Evolutionary conservation across 2,329 filamentous ascomycete genomes (phyloP).

Genomic region (Coleophoma eucalyptorum): DNA sequence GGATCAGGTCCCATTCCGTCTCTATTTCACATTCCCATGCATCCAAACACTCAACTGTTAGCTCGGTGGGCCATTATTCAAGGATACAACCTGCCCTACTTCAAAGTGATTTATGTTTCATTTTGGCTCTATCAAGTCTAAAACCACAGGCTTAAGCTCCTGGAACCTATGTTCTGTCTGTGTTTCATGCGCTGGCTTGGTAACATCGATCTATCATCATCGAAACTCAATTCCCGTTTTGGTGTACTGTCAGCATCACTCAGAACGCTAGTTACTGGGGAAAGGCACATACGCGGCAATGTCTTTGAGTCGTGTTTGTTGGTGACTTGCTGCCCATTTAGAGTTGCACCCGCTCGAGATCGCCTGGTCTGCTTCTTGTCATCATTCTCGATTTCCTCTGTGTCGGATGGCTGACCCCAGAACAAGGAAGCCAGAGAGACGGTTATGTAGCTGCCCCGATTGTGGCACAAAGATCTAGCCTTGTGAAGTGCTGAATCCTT

Average conservation of each 20-base stretch:
- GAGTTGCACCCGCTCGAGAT: neutral
- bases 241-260: neutral
- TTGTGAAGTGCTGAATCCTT: no score
- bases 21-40: no score
- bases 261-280: no score
- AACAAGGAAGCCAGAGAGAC: no score
- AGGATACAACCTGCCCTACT: neutral
- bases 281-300: conserved; percentile 10
- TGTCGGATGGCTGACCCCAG: no score
- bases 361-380: neutral
- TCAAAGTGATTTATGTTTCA: neutral
- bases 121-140: neutral
- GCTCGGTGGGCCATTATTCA: neutral
- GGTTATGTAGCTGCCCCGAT: no score
- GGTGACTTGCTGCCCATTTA: neutral
- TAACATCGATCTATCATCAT: conserved; percentile 21
- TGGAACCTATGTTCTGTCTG: conserved; percentile 1
- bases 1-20: no score
- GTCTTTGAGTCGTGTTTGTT: conserved; percentile 12
- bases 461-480: no score
- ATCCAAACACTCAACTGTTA: neutral
- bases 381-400: no score
- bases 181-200: conserved; percentile 17
- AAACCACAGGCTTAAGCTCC: conserved; percentile 20
- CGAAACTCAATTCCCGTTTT: conserved; percentile 13